Evolutionary conservation across 2,329 filamentous ascomycete genomes (phyloP).

Genomic region (Colletotrichum salicis): DNA sequence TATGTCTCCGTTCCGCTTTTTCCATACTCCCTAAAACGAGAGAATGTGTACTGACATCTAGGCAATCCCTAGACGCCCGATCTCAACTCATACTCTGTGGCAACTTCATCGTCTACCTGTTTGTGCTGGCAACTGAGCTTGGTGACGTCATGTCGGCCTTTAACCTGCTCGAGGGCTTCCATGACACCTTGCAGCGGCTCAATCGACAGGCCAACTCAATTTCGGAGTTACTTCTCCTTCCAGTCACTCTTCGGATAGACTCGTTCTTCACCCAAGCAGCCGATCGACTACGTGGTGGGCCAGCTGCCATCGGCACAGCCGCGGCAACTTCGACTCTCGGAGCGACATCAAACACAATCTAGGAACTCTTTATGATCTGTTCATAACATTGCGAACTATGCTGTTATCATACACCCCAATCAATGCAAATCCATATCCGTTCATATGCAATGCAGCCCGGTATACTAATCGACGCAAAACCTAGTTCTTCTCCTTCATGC

Average conservation of each 20-base stretch:
- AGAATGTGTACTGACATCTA: background rate
- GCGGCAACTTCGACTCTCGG: background rate
- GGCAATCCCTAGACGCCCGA: conserved; percentile 42
- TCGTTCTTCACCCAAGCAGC: conserved; percentile 52
- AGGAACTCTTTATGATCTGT: background rate
- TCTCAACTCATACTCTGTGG: conserved; percentile 59
- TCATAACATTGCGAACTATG: background rate
- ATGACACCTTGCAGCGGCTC: conserved; percentile 48
- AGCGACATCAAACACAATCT: background rate
- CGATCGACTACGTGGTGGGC: conserved; percentile 2
- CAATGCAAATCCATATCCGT: too few relatives aligned
- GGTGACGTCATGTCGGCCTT: conserved; percentile 48
- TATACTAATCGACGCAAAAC: background rate
- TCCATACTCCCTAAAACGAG: background rate
- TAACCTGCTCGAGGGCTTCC: conserved; percentile 49
- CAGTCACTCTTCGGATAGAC: conserved; percentile 50
- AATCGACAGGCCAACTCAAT: conserved; percentile 44
- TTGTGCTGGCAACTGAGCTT: conserved; percentile 52
- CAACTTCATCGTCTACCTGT: conserved; percentile 61
- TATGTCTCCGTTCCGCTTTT: conserved; percentile 30
- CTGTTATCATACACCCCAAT: background rate
- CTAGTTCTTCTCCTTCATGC: conserved; percentile 57
- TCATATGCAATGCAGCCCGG: background rate
- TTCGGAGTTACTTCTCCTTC: conserved; percentile 46
- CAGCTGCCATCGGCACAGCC: background rate